Evolutionary conservation across 139 green algal species (phyloP).

Genomic region (Tetratostichococcus sp.): DNA sequence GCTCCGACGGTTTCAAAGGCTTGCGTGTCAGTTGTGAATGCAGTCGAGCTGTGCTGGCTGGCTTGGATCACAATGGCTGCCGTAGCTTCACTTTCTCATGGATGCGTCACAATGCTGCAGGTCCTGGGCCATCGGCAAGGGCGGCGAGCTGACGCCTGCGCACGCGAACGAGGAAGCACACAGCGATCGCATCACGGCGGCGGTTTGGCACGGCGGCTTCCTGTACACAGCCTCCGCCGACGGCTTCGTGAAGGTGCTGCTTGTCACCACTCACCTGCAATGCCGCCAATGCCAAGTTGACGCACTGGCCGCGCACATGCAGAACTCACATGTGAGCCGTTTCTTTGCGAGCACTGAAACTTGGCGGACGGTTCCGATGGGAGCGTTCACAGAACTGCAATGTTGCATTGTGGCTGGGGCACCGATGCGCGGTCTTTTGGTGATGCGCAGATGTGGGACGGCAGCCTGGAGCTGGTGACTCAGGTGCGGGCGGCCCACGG

Average conservation of each 20-base stretch:
- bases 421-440: too few relatives aligned
- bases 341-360: neutral
- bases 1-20: too few relatives aligned
- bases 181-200: slow-evolving; percentile 47
- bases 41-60: neutral
- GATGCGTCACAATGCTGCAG: too few relatives aligned
- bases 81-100: too few relatives aligned
- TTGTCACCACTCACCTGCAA: too few relatives aligned
- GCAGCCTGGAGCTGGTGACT: slow-evolving; percentile 49
- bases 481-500: slow-evolving; percentile 41
- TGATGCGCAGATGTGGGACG: slow-evolving; percentile 57
- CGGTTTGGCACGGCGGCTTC: slow-evolving; percentile 30
- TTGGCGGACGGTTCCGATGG: too few relatives aligned
- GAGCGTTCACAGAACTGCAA: too few relatives aligned
- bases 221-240: slow-evolving; percentile 51
- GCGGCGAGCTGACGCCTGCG: slow-evolving; percentile 41
- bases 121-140: slow-evolving; percentile 47
- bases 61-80: too few relatives aligned
- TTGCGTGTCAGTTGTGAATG: neutral
- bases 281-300: too few relatives aligned
- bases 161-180: slow-evolving; percentile 50
- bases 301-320: too few relatives aligned
- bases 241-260: slow-evolving; percentile 47
- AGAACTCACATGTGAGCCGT: too few relatives aligned
- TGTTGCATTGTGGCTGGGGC: too few relatives aligned